Conservation (phyloP, 78 protist genomes). For the Cyanophora paradoxa region DNA sequence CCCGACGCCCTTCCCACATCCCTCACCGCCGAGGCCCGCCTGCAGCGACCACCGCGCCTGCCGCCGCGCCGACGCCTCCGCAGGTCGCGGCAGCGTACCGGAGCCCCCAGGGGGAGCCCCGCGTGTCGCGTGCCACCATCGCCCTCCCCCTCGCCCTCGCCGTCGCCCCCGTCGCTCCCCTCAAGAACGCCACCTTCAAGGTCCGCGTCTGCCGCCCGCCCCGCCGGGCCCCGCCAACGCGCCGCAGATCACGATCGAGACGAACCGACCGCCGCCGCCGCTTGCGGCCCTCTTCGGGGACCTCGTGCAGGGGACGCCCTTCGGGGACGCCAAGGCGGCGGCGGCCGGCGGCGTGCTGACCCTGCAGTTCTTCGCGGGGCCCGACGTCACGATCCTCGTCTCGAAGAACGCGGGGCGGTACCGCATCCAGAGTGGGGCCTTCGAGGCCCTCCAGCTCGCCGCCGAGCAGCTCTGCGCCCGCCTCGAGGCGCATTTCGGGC, state of each 20-base stretch:
- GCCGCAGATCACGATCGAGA: slow-evolving; percentile 26
- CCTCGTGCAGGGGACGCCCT: neutral
- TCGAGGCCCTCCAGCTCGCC: slow-evolving; percentile 32
- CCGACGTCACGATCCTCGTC: slow-evolving; percentile 38
- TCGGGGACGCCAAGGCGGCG: neutral
- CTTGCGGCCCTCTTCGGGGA: slow-evolving; percentile 38
- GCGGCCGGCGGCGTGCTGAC: slow-evolving; percentile 1
- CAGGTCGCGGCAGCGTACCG: neutral
- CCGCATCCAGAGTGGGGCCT: slow-evolving; percentile 10
- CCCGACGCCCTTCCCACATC: no score
- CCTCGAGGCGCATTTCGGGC: neutral
- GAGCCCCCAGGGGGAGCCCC: neutral
- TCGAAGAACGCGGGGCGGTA: slow-evolving; percentile 30
- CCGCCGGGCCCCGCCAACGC: neutral
- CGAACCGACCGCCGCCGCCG: slow-evolving; percentile 33
- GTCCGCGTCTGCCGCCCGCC: no score
- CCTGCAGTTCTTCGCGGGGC: slow-evolving; percentile 11
- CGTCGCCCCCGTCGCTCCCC: neutral
- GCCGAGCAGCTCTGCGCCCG: slow-evolving; percentile 15
- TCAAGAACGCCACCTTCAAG: slow-evolving; percentile 15
- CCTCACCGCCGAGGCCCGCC: no score
- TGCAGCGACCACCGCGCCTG: neutral
- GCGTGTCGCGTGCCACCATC: neutral
- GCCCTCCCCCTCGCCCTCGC: neutral
- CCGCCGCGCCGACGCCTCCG: neutral